Base-by-base conservation (phyloP, 2,329 filamentous ascomycete genomes). In the Fusarium pseudograminearum region DNA sequence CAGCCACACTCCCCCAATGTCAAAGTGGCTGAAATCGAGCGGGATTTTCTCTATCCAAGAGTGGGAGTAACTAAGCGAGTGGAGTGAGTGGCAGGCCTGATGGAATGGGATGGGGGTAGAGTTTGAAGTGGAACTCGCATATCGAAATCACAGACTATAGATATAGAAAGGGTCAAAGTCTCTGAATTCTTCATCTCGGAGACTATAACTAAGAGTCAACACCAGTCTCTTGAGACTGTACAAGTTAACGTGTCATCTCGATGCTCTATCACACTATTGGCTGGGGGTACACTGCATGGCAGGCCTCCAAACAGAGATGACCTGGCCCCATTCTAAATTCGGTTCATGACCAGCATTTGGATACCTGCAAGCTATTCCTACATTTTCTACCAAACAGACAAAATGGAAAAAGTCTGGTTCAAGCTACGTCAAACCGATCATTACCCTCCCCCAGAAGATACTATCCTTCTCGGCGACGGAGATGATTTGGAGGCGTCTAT, bases 321-420 rank as follows among this genome's bases (percentile, higher is more conserved):
- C 36, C 20, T 40, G 5, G 11, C n/a, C 36, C n/a, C 36, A n/a
- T n/a, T n/a, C n/a, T n/a, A n/a, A 40, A 14, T 40, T 11, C 5
- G 18, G 5, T 6, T n/a, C 4, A 38, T 12, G 4, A 5, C 18
- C 36, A 38, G 36, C 18, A 20, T 7, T 12, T 20, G 16, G 15
- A 6, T 33, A 9, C 8, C 33, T 34, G 4, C 33, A 34, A 34
- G 8, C 1, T 8, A 18, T n/a, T 38, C 18, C 4, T 11, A 4
- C 0, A 2, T 20, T 20, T 12, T 20, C 18, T 7, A n/a, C 8
- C 11, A 11, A 38, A 12, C 1, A 6, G 12, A 20, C 4, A 20
- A 12, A 12, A 38, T 38, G 36, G 36, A 38, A 2, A 38, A 38
- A 14, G 36, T 38, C 1, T 38, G n/a, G 36, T 38, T 38, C n/a